phyloP scores from a whole-genome alignment of 208 protist species.

The Trypanosoma lewisi region DNA sequence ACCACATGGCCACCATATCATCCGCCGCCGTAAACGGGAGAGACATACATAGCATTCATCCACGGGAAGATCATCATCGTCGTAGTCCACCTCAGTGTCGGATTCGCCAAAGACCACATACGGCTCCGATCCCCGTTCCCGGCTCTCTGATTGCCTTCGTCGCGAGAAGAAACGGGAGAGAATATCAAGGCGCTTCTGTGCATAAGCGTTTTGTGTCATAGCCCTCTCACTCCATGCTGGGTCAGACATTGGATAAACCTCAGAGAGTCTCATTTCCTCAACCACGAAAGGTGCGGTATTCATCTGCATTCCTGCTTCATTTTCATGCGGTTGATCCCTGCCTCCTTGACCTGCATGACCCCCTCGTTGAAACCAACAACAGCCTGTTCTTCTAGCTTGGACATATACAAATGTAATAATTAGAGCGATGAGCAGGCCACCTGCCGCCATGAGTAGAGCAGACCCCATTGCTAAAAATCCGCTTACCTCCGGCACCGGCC shows the following conservation, averaged over 20 bases:
- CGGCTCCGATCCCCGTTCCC: background rate
- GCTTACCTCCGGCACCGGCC: background rate
- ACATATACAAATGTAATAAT: background rate
- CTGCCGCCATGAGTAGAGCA: background rate
- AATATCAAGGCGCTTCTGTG: slow-evolving; percentile 10
- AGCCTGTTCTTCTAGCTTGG: no score
- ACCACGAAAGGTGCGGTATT: background rate
- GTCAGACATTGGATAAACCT: slow-evolving; percentile 6
- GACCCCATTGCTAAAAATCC: background rate
- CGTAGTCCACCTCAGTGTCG: background rate
- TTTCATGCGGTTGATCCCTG: background rate
- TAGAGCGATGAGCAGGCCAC: background rate
- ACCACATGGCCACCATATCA: slow-evolving; percentile 24
- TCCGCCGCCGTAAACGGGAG: slow-evolving; percentile 9
- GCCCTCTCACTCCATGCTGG: background rate
- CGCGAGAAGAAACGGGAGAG: slow-evolving; percentile 5
- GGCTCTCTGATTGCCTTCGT: background rate
- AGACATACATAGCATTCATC: slow-evolving; percentile 23
- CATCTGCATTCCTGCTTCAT: background rate
- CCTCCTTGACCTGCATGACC: background rate
- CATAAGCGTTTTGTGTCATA: background rate
- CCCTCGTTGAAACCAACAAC: background rate
- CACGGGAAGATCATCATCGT: slow-evolving; percentile 15
- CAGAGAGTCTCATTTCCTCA: background rate
- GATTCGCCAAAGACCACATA: background rate